Conservation (phyloP, 2,329 filamentous ascomycete genomes). For the Sordariomycetes sp. region DNA sequence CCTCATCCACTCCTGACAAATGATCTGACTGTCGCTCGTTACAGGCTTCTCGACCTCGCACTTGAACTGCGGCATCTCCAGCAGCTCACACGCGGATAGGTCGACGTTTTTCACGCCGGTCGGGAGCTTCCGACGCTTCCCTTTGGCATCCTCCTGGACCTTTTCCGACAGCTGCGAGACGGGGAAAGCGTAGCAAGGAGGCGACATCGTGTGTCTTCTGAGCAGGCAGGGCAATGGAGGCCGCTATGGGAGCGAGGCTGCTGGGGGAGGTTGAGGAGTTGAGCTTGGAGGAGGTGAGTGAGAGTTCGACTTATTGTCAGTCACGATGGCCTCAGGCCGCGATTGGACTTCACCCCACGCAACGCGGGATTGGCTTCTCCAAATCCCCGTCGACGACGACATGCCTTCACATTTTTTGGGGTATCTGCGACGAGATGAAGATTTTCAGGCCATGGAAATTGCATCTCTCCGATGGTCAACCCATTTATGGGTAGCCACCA, state of each 20-base stretch:
- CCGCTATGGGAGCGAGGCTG: constrained; percentile 35
- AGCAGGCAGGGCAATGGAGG: constrained; percentile 20
- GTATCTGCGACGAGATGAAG: too few species aligned
- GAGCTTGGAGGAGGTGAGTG: constrained; percentile 50
- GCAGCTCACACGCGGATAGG: constrained; percentile 44
- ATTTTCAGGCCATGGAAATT: too few species aligned
- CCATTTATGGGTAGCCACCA: too few species aligned
- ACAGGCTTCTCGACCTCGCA: constrained; percentile 44
- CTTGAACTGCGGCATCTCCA: constrained; percentile 51
- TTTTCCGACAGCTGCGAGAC: constrained; percentile 38
- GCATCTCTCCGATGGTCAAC: too few species aligned
- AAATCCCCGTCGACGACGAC: too few species aligned
- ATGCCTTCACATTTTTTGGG: too few species aligned
- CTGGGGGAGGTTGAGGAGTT: constrained; percentile 47
- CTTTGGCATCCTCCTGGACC: constrained; percentile 37
- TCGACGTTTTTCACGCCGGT: constrained; percentile 31
- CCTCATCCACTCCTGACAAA: constrained; percentile 48
- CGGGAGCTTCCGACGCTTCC: constrained; percentile 42
- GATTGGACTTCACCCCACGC: too few species aligned
- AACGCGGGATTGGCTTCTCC: too few species aligned
- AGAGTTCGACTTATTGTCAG: too few species aligned
- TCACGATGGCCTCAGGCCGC: constrained; percentile 6
- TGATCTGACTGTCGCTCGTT: constrained; percentile 33
- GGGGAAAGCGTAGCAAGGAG: constrained; percentile 46
- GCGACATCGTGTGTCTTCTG: constrained; percentile 36